Conservation (phyloP, 2,329 filamentous ascomycete genomes). For the Epichloe coenophiala region DNA sequence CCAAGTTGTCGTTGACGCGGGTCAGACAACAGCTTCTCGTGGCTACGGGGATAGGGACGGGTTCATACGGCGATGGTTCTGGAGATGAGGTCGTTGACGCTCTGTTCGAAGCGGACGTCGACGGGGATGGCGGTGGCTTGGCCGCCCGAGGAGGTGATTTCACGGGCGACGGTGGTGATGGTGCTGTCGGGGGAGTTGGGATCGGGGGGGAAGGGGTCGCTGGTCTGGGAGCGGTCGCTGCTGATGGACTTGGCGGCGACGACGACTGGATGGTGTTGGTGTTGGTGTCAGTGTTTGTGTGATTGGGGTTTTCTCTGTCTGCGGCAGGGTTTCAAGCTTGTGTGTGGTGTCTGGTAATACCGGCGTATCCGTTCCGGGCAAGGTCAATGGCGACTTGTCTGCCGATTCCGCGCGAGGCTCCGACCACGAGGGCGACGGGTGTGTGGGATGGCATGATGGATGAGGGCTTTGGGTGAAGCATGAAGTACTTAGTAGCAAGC, state of each 20-base stretch:
- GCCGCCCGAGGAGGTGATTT: conserved; percentile 54
- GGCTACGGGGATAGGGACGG: background rate
- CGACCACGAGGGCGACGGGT: conserved; percentile 57
- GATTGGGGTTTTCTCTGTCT: background rate
- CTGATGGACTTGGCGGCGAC: conserved; percentile 66
- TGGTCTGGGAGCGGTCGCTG: conserved; percentile 34
- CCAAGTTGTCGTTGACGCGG: too few species aligned
- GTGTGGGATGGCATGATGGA: conserved; percentile 12
- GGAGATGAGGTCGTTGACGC: conserved; percentile 46
- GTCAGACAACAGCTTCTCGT: too few species aligned
- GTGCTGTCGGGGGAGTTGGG: conserved; percentile 65
- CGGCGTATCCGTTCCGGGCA: conserved; percentile 54
- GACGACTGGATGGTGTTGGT: conserved; percentile 40
- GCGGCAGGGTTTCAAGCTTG: background rate
- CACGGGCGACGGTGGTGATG: conserved; percentile 65
- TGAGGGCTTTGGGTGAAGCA: too few species aligned
- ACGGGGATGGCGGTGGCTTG: conserved; percentile 52
- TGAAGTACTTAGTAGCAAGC: too few species aligned
- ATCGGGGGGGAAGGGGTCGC: conserved; percentile 56
- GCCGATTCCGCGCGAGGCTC: conserved; percentile 69
- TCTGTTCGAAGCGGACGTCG: conserved; percentile 53
- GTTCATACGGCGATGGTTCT: conserved; percentile 31
- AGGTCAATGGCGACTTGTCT: conserved; percentile 69
- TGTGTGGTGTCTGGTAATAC: conserved; percentile 26
- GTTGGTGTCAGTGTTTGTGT: background rate